phyloP scores from a whole-genome alignment of 352 stramenopile genomes.

The Pythium vanterpoolii region DNA sequence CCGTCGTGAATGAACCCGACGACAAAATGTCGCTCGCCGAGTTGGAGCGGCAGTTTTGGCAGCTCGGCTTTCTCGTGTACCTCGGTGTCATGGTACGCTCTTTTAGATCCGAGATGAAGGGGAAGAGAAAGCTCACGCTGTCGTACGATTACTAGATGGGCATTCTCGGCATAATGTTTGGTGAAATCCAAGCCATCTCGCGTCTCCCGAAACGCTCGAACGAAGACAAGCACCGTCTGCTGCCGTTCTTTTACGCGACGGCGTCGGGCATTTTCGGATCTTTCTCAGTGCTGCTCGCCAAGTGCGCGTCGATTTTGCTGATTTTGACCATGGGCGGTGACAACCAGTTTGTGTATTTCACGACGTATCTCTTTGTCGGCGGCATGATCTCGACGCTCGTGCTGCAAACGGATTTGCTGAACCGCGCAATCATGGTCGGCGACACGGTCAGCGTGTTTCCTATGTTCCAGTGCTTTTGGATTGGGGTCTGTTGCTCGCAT shows the following conservation, averaged over 20 bases:
- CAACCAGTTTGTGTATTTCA: constrained; percentile 86
- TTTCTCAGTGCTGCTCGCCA: constrained; percentile 79
- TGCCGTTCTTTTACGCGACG: constrained; percentile 81
- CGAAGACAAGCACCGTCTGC: constrained; percentile 56
- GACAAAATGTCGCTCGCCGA: constrained; percentile 74
- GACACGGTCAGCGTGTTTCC: constrained; percentile 85
- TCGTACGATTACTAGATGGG: constrained; percentile 32
- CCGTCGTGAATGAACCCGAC: constrained; percentile 76
- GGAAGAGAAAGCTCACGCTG: background rate
- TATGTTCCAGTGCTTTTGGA: constrained; percentile 90
- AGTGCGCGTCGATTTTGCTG: constrained; percentile 79
- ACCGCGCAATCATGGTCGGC: constrained; percentile 79
- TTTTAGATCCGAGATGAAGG: background rate
- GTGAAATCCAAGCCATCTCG: constrained; percentile 64
- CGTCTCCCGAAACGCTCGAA: constrained; percentile 45
- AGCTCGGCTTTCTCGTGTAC: constrained; percentile 76
- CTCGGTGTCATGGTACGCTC: constrained; percentile 63
- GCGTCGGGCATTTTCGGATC: constrained; percentile 81
- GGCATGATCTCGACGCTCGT: constrained; percentile 80
- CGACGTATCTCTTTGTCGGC: constrained; percentile 79
- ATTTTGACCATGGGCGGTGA: constrained; percentile 75
- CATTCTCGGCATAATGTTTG: constrained; percentile 66
- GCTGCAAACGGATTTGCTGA: constrained; percentile 81
- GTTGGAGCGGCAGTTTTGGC: constrained; percentile 78
- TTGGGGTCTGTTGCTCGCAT: constrained; percentile 49